Percentiles rank a stretch among this genome's conserved stretches.
These are phyloP conservation scores for Pittosporum tobira DNA, from an alignment of 129 eudicot genomes.

Conservation along the genomic window DNA sequence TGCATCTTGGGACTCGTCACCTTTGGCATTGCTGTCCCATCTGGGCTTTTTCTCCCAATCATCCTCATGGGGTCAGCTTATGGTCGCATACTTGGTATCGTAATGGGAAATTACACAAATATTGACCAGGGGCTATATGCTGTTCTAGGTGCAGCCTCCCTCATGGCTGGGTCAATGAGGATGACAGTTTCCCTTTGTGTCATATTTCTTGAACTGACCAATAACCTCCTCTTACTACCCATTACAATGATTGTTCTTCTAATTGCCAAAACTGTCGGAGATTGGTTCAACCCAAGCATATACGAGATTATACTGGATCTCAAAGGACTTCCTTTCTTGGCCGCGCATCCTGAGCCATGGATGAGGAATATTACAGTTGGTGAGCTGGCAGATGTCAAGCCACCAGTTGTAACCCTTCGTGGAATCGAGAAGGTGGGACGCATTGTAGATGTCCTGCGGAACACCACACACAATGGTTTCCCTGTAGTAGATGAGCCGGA, in stretches of 20 bases:
- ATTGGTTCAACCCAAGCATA: slow-evolving; percentile 76
- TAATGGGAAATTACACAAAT: slow-evolving; percentile 67
- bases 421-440: slow-evolving; percentile 83
- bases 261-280: slow-evolving; percentile 83
- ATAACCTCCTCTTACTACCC: slow-evolving; percentile 80
- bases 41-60: slow-evolving; percentile 93
- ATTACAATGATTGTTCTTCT: slow-evolving; percentile 86
- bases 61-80: slow-evolving; percentile 87
- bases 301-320: slow-evolving; percentile 78
- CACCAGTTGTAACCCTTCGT: slow-evolving; percentile 48
- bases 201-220: slow-evolving; percentile 84
- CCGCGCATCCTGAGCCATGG: slow-evolving; percentile 80
- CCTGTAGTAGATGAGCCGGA: slow-evolving; percentile 63
- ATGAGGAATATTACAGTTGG: slow-evolving; percentile 79
- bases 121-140: slow-evolving; percentile 76
- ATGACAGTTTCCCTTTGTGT: slow-evolving; percentile 94
- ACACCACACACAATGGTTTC: slow-evolving; percentile 83
- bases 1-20: slow-evolving; percentile 80
- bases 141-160: slow-evolving; percentile 88
- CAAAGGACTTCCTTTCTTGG: slow-evolving; percentile 86
- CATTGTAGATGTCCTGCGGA: slow-evolving; percentile 61
- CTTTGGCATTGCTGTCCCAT: slow-evolving; percentile 93
- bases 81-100: slow-evolving; percentile 71
- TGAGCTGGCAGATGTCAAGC: slow-evolving; percentile 72
- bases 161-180: slow-evolving; percentile 98